phyloP scores from a whole-genome alignment of 208 protist genomes.

The Leishmania braziliensis region DNA sequence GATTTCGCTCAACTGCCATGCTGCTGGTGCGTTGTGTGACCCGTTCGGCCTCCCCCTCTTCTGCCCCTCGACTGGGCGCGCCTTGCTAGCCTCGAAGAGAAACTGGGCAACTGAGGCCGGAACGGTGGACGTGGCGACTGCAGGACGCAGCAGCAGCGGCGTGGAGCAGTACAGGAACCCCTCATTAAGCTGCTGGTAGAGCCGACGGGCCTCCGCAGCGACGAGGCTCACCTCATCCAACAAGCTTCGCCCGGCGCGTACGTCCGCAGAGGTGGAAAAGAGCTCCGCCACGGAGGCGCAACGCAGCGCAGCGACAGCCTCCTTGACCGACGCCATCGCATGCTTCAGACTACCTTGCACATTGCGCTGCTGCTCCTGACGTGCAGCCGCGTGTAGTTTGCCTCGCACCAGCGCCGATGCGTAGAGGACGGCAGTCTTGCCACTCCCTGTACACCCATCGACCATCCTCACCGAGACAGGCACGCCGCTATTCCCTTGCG shows the following conservation, averaged over 20 bases:
- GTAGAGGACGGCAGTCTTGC: conserved; percentile 73
- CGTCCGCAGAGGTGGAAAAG: conserved; percentile 15
- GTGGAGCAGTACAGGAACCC: conserved; percentile 59
- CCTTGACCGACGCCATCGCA: conserved; percentile 31
- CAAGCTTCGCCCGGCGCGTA: conserved; percentile 20
- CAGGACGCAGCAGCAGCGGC: conserved; percentile 59
- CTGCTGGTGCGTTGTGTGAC: neutral
- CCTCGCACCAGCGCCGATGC: conserved; percentile 59
- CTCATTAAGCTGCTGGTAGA: conserved; percentile 46
- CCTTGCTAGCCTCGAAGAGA: conserved; percentile 13
- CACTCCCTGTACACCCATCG: conserved; percentile 67
- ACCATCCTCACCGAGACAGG: conserved; percentile 44
- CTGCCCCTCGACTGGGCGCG: neutral
- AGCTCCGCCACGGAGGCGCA: conserved; percentile 14
- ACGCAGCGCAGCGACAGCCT: conserved; percentile 18
- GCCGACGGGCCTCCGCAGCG: conserved; percentile 19
- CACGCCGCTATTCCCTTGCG: conserved; percentile 1
- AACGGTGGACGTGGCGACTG: conserved; percentile 25
- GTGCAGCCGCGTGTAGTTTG: conserved; percentile 45
- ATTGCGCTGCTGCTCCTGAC: conserved; percentile 63
- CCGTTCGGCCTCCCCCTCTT: conserved; percentile 1
- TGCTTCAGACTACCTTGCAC: conserved; percentile 47
- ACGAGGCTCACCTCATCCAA: conserved; percentile 43
- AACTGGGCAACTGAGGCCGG: conserved; percentile 28
- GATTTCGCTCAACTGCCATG: conserved; percentile 25